A percentile compares a stretch with the other conserved stretches of the same genome.
phyloP scores from a whole-genome alignment of 345 rosid species.

The Draba incana region DNA sequence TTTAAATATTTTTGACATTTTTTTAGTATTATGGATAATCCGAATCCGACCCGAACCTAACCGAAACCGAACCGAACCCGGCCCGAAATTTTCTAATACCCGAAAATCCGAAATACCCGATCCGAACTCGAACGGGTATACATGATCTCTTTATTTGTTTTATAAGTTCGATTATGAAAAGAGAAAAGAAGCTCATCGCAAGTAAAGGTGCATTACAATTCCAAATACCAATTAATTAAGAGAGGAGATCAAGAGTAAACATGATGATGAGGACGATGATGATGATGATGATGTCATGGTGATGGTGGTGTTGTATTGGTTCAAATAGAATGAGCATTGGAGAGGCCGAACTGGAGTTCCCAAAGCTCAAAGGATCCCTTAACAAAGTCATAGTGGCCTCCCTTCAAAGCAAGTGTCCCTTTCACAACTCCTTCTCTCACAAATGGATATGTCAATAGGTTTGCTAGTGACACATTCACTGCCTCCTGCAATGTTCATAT shows the following conservation, averaged over 20 bases:
- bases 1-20: too few relatives aligned
- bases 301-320: constrained; percentile 33
- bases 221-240: constrained; percentile 11
- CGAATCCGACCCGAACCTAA: too few relatives aligned
- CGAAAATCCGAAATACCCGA: too few relatives aligned
- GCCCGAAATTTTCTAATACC: too few relatives aligned
- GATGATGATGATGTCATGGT: constrained; percentile 26
- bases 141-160: neutral
- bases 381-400: constrained; percentile 77
- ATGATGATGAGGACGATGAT: neutral
- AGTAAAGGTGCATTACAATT: constrained; percentile 19
- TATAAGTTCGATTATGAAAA: constrained; percentile 26
- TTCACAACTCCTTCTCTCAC: constrained; percentile 66
- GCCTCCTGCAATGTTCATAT: constrained; percentile 57
- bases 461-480: constrained; percentile 80
- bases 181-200: constrained; percentile 48
- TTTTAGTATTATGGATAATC: too few relatives aligned
- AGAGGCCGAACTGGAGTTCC: constrained; percentile 68
- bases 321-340: constrained; percentile 71
- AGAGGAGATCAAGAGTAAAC: constrained; percentile 2
- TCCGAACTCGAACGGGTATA: too few relatives aligned
- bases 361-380: constrained; percentile 70
- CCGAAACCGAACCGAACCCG: too few relatives aligned
- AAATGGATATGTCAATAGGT: constrained; percentile 76
- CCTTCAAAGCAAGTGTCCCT: constrained; percentile 56